phyloP scores from a whole-genome alignment of 495 filamentous ascomycete species.

The Bacidia rubella region DNA sequence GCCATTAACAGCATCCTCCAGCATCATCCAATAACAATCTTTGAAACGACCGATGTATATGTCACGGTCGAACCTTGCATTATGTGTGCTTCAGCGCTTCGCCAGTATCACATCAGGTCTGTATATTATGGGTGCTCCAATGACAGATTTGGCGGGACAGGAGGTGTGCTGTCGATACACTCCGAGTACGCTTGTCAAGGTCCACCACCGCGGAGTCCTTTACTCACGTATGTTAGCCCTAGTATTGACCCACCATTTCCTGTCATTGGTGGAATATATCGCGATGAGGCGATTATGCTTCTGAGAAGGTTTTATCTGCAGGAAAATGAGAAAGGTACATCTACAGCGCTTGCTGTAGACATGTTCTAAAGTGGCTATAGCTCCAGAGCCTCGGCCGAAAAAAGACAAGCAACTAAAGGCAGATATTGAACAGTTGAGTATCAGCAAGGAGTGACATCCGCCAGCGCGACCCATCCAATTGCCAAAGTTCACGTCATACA shows the following conservation, averaged over 20 bases:
- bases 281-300: slow-evolving; percentile 80
- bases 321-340: slow-evolving; percentile 74
- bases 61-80: slow-evolving; percentile 96
- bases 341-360: neutral
- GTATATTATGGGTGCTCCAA: slow-evolving; percentile 94
- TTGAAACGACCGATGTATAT: slow-evolving; percentile 68
- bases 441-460: too few species aligned
- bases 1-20: slow-evolving; percentile 54
- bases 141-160: slow-evolving; percentile 90
- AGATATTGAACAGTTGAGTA: slow-evolving; percentile 13
- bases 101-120: slow-evolving; percentile 64
- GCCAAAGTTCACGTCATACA: too few species aligned
- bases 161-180: slow-evolving; percentile 78
- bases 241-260: slow-evolving; percentile 59
- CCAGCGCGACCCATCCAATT: too few species aligned
- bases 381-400: slow-evolving; percentile 48
- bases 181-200: slow-evolving; percentile 40
- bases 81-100: slow-evolving; percentile 91
- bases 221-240: slow-evolving; percentile 23
- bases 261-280: slow-evolving; percentile 68
- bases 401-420: slow-evolving; percentile 38
- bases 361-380: slow-evolving; percentile 22
- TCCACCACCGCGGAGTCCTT: neutral
- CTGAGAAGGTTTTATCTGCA: slow-evolving; percentile 91
- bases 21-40: slow-evolving; percentile 41